Base-by-base conservation (phyloP, 148 eudicot genomes). In the Heliosperma pusillum region DNA sequence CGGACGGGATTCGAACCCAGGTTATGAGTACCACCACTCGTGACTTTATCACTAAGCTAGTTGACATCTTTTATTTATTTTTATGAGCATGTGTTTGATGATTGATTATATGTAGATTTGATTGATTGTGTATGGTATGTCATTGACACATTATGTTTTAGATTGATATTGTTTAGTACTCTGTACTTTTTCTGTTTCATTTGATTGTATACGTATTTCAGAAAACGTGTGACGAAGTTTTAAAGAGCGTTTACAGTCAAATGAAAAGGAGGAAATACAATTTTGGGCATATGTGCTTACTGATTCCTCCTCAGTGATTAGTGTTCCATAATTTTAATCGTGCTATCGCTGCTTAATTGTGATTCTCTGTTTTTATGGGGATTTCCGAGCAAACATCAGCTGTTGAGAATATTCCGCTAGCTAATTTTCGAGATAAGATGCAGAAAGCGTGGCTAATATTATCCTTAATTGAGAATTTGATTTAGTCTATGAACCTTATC, bases 291-390 rank as follows among this genome's bases (percentile, higher is more conserved):
- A 21, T 22, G n/a, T 57, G 61, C 61, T 57, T 57, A 24, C 63
- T 59, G 26, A 59, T 59, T 10, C 40, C 40, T 33, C 40, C 40
- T 33, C 40, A 33, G 5, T 33, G 3, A 33, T 33, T 33, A n/a
- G 27, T 21, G 3, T 60, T 24, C 12, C 30, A 60, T 50, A 33
- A 7, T 33, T 33, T 33, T n/a, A n/a, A n/a, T n/a, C n/a, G n/a
- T n/a, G n/a, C 40, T 33, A 0, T 36, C 73, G 76, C 19, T 3
- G 62, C 63, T 83, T 83, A 4, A 66, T 77, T 59, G 7, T 40
- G 77, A 24, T 19, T 80, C 78, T 82, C 17, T 30, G 16, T 72
- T 19, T 17, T 17, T 71, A 27, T 71, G 53, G 16, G 15, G n/a
- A n/a, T n/a, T 69, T 25, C 44, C 42, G 26, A 62, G 26, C 69